These are phyloP conservation scores for Phylloporus arenicola DNA, from an alignment of 768 basidiomycete genomes.

Conservation along the genomic window DNA sequence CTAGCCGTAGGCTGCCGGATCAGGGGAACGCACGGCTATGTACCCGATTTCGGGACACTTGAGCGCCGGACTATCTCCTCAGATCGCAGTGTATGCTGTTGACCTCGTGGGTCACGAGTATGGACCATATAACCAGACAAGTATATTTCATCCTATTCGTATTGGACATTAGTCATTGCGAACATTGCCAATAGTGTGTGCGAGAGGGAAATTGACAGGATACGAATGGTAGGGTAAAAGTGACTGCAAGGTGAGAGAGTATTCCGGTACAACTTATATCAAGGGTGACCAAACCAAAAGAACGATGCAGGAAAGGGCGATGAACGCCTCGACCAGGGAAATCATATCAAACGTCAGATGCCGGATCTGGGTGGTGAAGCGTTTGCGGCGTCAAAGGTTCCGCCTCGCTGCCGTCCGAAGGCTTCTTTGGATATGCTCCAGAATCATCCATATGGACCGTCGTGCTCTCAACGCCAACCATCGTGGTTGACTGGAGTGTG, in stretches of 20 bases:
- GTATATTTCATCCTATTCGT: background rate
- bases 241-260: background rate
- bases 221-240: background rate
- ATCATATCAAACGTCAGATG: background rate
- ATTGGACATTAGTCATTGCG: background rate
- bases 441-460: background rate
- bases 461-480: background rate
- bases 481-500: background rate
- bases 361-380: background rate
- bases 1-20: too few species aligned
- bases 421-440: background rate
- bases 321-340: background rate
- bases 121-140: too few species aligned
- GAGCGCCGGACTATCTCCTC: too few species aligned
- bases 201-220: background rate
- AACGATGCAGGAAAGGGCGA: background rate
- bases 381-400: background rate
- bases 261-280: background rate
- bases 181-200: background rate
- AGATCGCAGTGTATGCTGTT: too few species aligned
- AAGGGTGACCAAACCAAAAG: background rate
- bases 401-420: background rate
- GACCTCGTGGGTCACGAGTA: too few species aligned
- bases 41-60: too few species aligned
- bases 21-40: too few species aligned